Conservation (phyloP, 345 rosid species). For the Citropsis articulata region DNA sequence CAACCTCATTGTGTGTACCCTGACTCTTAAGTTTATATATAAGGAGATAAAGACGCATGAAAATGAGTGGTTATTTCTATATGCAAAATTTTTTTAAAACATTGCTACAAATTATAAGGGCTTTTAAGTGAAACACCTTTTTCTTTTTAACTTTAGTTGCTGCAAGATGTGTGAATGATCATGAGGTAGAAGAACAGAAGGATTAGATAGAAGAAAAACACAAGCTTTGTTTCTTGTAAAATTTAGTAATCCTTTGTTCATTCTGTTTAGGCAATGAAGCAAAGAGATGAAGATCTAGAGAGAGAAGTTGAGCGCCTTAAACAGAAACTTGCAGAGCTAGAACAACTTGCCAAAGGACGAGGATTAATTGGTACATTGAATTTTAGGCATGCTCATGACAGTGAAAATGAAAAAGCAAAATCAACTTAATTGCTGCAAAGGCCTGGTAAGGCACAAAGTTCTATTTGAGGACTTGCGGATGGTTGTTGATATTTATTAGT, state of each 20-base stretch:
- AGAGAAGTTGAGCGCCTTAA: conserved; percentile 41
- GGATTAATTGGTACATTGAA: conserved; percentile 29
- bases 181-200: neutral
- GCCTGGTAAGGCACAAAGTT: neutral
- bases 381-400: conserved; percentile 18
- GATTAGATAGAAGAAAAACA: neutral
- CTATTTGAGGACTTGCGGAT: neutral
- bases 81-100: neutral
- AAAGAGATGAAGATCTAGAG: conserved; percentile 45
- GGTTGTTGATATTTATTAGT: neutral
- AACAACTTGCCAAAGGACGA: conserved; percentile 33
- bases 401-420: conserved; percentile 25
- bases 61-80: neutral
- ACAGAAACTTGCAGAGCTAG: conserved; percentile 44
- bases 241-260: neutral
- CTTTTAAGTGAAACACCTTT: neutral
- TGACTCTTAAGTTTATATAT: too few relatives aligned
- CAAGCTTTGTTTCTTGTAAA: neutral
- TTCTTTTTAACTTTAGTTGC: neutral
- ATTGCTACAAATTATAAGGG: neutral
- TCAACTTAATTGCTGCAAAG: conserved; percentile 17
- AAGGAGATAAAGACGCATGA: neutral
- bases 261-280: conserved; percentile 44
- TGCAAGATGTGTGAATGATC: neutral
- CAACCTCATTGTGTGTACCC: neutral